phyloP scores from a whole-genome alignment of 768 basidiomycete genomes.

The Suillus ampliporus region DNA sequence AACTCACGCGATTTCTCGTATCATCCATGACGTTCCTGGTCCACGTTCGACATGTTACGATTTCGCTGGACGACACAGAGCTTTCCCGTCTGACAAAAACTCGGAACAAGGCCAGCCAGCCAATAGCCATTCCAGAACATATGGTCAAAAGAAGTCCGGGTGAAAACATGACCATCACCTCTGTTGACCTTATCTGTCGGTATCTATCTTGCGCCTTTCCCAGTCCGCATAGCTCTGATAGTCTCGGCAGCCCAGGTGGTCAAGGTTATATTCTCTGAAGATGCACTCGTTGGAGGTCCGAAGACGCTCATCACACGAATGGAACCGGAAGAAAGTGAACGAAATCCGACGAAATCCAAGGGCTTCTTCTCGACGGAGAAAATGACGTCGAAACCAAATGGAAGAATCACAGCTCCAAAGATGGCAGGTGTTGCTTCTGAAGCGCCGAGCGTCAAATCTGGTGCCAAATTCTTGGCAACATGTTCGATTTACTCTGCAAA shows the following conservation, averaged over 20 bases:
- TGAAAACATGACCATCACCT: not conserved
- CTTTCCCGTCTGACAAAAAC: not conserved
- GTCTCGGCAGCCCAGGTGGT: not conserved
- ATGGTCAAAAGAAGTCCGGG: not conserved
- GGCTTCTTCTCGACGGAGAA: slow-evolving; percentile 2
- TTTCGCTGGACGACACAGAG: slow-evolving; percentile 1
- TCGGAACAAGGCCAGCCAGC: not conserved
- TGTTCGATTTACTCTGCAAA: slow-evolving; percentile 23
- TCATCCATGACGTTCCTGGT: slow-evolving; percentile 57
- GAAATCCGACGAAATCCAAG: slow-evolving; percentile 6
- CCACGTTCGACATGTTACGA: slow-evolving; percentile 29
- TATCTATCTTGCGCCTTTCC: not conserved
- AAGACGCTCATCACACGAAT: not conserved
- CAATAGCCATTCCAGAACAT: not conserved
- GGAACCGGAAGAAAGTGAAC: not conserved
- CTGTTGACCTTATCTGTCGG: slow-evolving; percentile 7
- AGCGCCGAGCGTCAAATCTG: not conserved
- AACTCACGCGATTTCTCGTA: slow-evolving; percentile 53
- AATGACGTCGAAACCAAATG: not conserved
- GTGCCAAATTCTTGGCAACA: not conserved
- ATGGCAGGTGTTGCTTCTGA: not conserved
- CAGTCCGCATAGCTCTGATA: not conserved
- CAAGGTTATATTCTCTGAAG: not conserved
- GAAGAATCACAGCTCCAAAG: not conserved
- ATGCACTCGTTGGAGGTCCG: not conserved